Conservation (phyloP, 768 basidiomycete species). For the Leccinum uliginosum region DNA sequence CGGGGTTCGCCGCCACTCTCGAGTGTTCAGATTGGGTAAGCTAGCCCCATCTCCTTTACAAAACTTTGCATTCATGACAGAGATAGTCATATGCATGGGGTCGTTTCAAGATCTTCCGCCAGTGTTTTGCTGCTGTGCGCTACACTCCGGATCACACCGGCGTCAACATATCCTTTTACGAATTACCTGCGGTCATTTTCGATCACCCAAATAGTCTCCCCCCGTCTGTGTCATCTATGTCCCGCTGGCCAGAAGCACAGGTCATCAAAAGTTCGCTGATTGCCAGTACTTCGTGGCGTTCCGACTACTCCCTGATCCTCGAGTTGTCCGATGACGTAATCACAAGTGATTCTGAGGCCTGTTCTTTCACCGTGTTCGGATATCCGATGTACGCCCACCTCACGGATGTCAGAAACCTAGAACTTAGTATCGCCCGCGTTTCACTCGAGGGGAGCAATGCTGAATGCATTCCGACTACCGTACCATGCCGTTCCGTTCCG, state of each 20-base stretch:
- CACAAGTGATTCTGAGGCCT: neutral
- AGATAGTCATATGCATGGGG: slow-evolving; percentile 9
- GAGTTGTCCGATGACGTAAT: slow-evolving; percentile 16
- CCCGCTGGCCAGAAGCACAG: slow-evolving; percentile 15
- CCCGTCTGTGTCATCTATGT: neutral
- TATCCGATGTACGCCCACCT: neutral
- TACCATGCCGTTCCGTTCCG: slow-evolving; percentile 11
- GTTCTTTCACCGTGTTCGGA: slow-evolving; percentile 16
- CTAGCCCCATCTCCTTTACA: neutral
- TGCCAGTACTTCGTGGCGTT: slow-evolving; percentile 14
- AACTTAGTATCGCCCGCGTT: slow-evolving; percentile 8
- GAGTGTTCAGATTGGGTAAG: slow-evolving; percentile 19
- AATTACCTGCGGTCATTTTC: slow-evolving; percentile 13
- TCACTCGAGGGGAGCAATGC: slow-evolving; percentile 13
- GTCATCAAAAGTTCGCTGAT: slow-evolving; percentile 4
- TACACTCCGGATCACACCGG: neutral
- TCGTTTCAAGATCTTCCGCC: slow-evolving; percentile 14
- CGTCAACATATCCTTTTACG: slow-evolving; percentile 11
- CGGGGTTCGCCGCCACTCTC: slow-evolving; percentile 9
- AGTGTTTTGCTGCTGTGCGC: slow-evolving; percentile 2
- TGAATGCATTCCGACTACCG: neutral
- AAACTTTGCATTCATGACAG: slow-evolving; percentile 1
- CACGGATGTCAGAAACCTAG: neutral
- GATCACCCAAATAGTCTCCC: neutral
- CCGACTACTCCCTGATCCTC: neutral